These are phyloP conservation scores for Castanea crenata DNA, from an alignment of 306 rosid genomes.

Conservation along the genomic window DNA sequence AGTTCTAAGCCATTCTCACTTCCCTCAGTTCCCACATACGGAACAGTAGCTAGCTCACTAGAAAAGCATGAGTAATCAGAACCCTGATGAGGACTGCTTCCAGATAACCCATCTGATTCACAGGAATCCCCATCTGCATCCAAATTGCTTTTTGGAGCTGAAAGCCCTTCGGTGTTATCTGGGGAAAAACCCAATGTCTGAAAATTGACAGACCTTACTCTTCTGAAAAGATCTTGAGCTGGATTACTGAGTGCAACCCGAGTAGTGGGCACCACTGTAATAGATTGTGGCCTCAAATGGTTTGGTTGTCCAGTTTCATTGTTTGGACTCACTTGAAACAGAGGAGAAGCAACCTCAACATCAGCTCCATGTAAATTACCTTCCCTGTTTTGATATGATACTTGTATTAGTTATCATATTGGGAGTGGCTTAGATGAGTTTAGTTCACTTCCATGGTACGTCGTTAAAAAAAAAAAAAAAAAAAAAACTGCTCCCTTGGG, in stretches of 20 bases:
- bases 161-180: conserved; percentile 30
- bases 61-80: conserved; percentile 45
- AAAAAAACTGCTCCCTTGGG: not conserved
- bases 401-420: conserved; percentile 30
- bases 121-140: conserved; percentile 32
- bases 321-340: conserved; percentile 29
- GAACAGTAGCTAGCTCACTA: conserved; percentile 28
- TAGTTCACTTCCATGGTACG: not conserved
- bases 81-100: conserved; percentile 37
- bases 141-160: conserved; percentile 26
- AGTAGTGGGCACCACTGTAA: conserved; percentile 16
- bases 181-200: conserved; percentile 37
- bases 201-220: conserved; percentile 39
- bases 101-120: conserved; percentile 24
- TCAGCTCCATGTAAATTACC: conserved; percentile 32
- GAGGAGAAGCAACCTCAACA: conserved; percentile 34
- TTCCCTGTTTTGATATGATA: conserved; percentile 38
- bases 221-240: conserved; percentile 40
- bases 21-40: conserved; percentile 28
- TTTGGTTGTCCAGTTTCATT: conserved; percentile 22
- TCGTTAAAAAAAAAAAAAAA: not conserved
- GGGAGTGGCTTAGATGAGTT: not conserved
- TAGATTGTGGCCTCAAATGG: conserved; percentile 41
- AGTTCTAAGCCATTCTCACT: conserved; percentile 38
- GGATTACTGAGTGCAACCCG: conserved; percentile 22